A percentile compares a stretch with the other conserved stretches of the same genome.
These are phyloP conservation scores for Cryphonectria parasitica DNA, from an alignment of 2,329 filamentous ascomycete species.

Conservation along the genomic window DNA sequence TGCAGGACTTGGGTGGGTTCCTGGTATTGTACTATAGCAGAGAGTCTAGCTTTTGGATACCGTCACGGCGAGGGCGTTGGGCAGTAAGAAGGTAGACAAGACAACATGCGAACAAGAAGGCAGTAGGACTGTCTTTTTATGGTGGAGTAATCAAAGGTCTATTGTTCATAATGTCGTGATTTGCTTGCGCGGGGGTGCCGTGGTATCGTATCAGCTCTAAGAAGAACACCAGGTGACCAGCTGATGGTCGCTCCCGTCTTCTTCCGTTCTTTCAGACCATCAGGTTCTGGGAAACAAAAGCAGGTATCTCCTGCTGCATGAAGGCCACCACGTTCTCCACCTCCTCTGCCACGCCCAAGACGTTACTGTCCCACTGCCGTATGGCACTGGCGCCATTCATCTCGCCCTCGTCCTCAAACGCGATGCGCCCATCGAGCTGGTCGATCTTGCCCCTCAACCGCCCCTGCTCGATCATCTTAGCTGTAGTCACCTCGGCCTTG, in stretches of 20 bases:
- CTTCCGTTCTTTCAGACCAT: slow-evolving; percentile 22
- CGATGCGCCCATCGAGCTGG: slow-evolving; percentile 87
- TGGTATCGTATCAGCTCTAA: slow-evolving; percentile 10
- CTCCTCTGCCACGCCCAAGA: slow-evolving; percentile 84
- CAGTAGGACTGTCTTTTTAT: neutral
- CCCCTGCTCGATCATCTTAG: slow-evolving; percentile 94
- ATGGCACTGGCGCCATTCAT: slow-evolving; percentile 71
- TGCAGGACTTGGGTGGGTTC: neutral
- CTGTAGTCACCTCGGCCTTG: slow-evolving; percentile 88
- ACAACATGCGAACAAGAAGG: neutral
- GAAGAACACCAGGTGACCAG: neutral
- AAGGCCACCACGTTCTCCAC: slow-evolving; percentile 84
- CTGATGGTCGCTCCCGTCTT: neutral
- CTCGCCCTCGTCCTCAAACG: slow-evolving; percentile 76
- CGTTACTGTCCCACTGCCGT: slow-evolving; percentile 86
- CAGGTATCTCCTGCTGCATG: slow-evolving; percentile 80
- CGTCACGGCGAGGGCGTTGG: slow-evolving; percentile 10
- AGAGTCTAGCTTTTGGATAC: neutral
- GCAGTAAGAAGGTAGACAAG: neutral
- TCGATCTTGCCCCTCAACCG: slow-evolving; percentile 88
- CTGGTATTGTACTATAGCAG: neutral
- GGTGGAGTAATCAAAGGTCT: neutral
- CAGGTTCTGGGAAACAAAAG: slow-evolving; percentile 36
- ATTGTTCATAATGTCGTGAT: slow-evolving; percentile 1
- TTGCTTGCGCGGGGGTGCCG: neutral